Evolutionary conservation across 116 monocot species (phyloP).

Genomic region (Phalaenopsis hybrid): DNA sequence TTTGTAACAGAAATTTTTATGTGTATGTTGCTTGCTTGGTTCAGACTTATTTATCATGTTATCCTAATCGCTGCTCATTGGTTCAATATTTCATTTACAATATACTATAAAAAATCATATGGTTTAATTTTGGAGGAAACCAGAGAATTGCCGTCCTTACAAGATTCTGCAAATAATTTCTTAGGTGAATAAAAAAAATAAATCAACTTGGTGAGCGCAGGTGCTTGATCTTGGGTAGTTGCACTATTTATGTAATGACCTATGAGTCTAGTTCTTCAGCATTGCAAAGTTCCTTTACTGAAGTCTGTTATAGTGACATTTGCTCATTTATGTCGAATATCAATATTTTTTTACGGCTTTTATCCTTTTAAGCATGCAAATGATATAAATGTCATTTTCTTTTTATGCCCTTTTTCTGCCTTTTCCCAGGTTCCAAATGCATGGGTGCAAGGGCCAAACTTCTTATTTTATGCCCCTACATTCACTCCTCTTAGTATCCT

Average conservation of each 20-base stretch:
- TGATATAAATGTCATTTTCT: background rate
- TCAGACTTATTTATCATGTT: background rate
- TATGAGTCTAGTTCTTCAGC: background rate
- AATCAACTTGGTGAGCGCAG: background rate
- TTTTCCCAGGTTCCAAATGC: constrained; percentile 73
- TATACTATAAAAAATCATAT: background rate
- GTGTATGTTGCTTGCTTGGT: background rate
- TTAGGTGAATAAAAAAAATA: background rate
- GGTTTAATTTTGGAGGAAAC: background rate
- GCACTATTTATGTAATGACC: background rate
- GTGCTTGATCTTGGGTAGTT: background rate
- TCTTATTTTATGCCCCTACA: constrained; percentile 21
- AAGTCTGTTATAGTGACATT: background rate
- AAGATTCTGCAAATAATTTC: background rate
- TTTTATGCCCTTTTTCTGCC: background rate
- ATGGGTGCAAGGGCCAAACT: constrained; percentile 94
- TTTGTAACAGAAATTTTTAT: constrained; percentile 27
- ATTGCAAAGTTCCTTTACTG: background rate
- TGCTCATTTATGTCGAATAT: background rate
- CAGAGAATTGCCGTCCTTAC: background rate
- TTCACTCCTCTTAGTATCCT: too few relatives aligned
- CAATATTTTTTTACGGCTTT: background rate
- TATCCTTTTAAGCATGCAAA: background rate
- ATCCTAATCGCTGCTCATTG: background rate
- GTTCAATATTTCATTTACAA: background rate